phyloP scores from a whole-genome alignment of 176 grass and related monocot species.

The Oryza glaberrima region DNA sequence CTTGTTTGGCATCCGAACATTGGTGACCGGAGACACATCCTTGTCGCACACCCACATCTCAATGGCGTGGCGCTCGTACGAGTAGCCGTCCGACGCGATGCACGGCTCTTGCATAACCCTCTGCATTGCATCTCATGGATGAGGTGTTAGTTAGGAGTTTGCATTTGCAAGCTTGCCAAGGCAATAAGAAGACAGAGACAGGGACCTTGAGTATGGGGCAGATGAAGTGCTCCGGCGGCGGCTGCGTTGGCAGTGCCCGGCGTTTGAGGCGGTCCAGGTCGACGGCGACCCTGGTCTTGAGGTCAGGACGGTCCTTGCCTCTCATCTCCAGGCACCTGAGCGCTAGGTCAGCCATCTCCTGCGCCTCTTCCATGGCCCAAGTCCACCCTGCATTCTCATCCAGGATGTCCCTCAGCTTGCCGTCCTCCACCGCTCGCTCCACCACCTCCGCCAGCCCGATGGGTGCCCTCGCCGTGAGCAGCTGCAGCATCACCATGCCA shows the following conservation, averaged over 20 bases:
- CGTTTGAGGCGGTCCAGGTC: slow-evolving; percentile 57
- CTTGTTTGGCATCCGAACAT: slow-evolving; percentile 40
- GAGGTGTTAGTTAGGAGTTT: no score
- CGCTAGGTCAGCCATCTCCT: slow-evolving; percentile 56
- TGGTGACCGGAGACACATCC: slow-evolving; percentile 47
- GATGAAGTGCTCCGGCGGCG: slow-evolving; percentile 51
- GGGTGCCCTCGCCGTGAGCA: slow-evolving; percentile 61
- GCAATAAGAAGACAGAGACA: no score
- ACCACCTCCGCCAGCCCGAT: slow-evolving; percentile 59
- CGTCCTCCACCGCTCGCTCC: slow-evolving; percentile 61
- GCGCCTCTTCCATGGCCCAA: slow-evolving; percentile 66
- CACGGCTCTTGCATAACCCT: slow-evolving; percentile 68
- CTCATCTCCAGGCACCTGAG: slow-evolving; percentile 74
- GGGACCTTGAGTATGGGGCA: slow-evolving; percentile 78
- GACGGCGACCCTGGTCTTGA: slow-evolving; percentile 50
- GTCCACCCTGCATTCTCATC: slow-evolving; percentile 54
- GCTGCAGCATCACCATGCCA: slow-evolving; percentile 79
- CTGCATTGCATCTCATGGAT: slow-evolving; percentile 17
- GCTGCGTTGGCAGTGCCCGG: not conserved
- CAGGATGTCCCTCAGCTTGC: slow-evolving; percentile 46
- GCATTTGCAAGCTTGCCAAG: not conserved
- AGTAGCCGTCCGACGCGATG: slow-evolving; percentile 76
- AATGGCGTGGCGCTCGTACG: slow-evolving; percentile 63
- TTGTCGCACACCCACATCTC: slow-evolving; percentile 52
- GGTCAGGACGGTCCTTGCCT: slow-evolving; percentile 68